Evolutionary conservation across 2,329 filamentous ascomycete genomes (phyloP), one percentile per base, ranked within the genome.

Genomic region (Pestalotiopsis sp.): DNA sequence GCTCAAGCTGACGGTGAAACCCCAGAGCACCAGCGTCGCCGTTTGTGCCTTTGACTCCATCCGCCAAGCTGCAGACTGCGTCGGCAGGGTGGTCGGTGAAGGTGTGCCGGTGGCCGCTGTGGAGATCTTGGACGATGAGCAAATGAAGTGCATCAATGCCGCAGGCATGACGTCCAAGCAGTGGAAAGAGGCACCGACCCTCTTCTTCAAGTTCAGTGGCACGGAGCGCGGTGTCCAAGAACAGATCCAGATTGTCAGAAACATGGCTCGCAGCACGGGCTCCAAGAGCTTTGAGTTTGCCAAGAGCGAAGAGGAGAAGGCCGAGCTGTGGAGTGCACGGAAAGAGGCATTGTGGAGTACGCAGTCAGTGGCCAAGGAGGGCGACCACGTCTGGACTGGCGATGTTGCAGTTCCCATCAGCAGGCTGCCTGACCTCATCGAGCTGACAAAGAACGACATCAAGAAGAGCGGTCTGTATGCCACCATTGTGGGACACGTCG

Each of bases 281-380:
- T 89, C 88, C 76, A 87, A 89, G 76, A 87, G 87, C 7, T 95
- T 97, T 76, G 92, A 95, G 76, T 96, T 96, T 78, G 94, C 94
- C 3, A 87, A 83, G 75, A 90, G 80, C 75, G 82, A 87, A 69
- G 84, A 90, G 36, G 94, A 97, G 83, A 90, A 91, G 78, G 84
- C 86, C 6, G 92, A 95, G 80, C 85, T 97, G 38, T 97, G 93
- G 93, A 91, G 90, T 74, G 93, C 93, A 25, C 83, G 93, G 59
- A 97, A 97, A 81, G 92, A 95, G 80, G 92, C 93, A 1, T 84
- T 97, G 49, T 96, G 93, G 93, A 92, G 89, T 75, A 91, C 92
- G 68, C 91, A 93, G 84, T 89, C 92, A 0, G 84, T 91, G 75
- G 88, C 80, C 82, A 88, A 80, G 82, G 87, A 77, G 59, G 88